phyloP scores from a whole-genome alignment of 768 basidiomycete species.

The Leccinum subtestaceum region DNA sequence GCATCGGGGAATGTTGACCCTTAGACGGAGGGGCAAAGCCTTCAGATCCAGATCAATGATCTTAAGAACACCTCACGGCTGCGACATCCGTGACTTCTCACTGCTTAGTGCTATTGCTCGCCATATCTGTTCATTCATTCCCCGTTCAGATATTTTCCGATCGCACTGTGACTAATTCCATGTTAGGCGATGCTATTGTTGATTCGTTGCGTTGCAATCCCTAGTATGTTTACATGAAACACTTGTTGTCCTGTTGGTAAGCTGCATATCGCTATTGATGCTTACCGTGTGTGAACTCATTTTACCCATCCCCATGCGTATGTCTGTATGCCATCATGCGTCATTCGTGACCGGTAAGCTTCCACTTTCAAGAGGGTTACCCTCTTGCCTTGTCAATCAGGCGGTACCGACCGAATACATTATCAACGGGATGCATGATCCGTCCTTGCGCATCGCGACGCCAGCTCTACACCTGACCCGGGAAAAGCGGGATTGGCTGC shows the following conservation, averaged over 20 bases:
- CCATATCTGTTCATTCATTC: constrained; percentile 64
- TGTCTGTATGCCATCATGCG: background rate
- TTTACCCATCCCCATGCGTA: background rate
- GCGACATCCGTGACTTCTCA: constrained; percentile 89
- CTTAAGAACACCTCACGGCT: constrained; percentile 32
- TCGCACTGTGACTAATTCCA: background rate
- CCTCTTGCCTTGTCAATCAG: background rate
- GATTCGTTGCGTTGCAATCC: background rate
- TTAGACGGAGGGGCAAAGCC: background rate
- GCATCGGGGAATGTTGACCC: constrained; percentile 35
- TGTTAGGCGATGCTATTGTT: background rate
- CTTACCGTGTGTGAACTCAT: background rate
- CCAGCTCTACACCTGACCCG: background rate
- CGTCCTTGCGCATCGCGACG: background rate
- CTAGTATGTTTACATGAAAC: background rate
- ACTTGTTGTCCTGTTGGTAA: background rate
- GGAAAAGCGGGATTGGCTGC: too few relatives aligned
- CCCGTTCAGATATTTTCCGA: constrained; percentile 33
- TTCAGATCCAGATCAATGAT: background rate
- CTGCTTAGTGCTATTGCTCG: constrained; percentile 82
- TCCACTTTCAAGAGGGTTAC: background rate
- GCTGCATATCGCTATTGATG: background rate
- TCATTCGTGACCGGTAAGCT: background rate
- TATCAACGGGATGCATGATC: background rate
- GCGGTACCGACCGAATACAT: background rate